Conservation (phyloP, 345 rosid genomes). For the Euphorbia tirucalli region DNA sequence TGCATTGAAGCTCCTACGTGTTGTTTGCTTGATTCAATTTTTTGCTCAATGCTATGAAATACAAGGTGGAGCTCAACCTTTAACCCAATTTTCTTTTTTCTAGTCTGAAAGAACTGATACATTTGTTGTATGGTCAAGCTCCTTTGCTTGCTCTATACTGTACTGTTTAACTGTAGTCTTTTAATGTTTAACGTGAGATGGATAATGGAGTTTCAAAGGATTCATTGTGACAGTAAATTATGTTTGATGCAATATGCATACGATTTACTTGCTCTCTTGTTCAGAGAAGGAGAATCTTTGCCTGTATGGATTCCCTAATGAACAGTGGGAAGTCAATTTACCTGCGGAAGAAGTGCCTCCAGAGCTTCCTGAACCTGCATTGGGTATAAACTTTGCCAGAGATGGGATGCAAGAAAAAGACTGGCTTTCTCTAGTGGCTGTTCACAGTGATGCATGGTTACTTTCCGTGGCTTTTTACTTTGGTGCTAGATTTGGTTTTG, state of each 20-base stretch:
- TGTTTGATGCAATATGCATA: conserved; percentile 3
- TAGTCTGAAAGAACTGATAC: no score
- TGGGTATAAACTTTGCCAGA: conserved; percentile 34
- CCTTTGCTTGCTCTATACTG: no score
- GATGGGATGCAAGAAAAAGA: conserved; percentile 38
- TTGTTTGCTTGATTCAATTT: no score
- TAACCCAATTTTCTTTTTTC: no score
- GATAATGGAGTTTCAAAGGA: neutral
- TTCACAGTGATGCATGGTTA: conserved; percentile 38
- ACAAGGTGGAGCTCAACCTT: no score
- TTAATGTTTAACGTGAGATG: neutral
- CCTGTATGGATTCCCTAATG: conserved; percentile 31
- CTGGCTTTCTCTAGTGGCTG: conserved; percentile 30
- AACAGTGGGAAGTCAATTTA: conserved; percentile 36
- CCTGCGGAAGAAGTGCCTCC: no score
- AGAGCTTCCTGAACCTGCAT: conserved; percentile 32
- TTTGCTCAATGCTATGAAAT: no score
- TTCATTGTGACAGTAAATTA: conserved; percentile 7
- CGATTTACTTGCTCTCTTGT: conserved; percentile 3
- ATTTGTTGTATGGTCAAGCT: no score
- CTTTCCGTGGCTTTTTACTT: conserved; percentile 31
- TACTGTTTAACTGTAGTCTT: neutral
- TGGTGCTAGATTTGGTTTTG: conserved; percentile 35
- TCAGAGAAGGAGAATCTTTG: conserved; percentile 34
- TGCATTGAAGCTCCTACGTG: no score